Evolutionary conservation across 805 yeast species (phyloP), one percentile per base, ranked within the genome.

Genomic region (Maudiozyma turicensis): DNA sequence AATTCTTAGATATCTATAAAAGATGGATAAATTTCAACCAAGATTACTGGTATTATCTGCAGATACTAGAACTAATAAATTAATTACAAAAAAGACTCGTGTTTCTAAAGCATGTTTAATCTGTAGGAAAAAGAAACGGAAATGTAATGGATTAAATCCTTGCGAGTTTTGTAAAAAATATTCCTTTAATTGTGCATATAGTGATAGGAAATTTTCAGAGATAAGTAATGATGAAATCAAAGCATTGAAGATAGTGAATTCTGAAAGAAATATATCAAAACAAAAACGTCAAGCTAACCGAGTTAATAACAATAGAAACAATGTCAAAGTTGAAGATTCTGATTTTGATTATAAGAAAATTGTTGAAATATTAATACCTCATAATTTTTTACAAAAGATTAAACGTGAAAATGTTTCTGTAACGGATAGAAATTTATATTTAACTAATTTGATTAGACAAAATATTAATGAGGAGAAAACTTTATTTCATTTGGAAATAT

Each of bases 61-160:
- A 11, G 63, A 61, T 44, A 46, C 50, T 6, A 49, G 50, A 15
- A 62, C 65, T 2, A 54, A 60, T 14, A 50, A 48, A 48, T 55
- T 55, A 29, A 54, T 44, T 10, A 48, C 51, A 0, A 82, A 81
- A 58, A 70, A 86, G 33, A 71, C 79, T 55, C 67, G 90, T 49
- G 90, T 83, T 38, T 77, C 85, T 1, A 68, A 86, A 48, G 93
- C 93, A 3, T 85, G 93, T 59, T 85, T 81, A 56, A 80, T 77
- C 54, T 84, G 93, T 63, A 73, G 91, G 20, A 77, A 75, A 65
- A 84, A 82, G 66, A 85, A 85, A 60, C 86, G 84, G 53, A 81
- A 82, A 60, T 85, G 95, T 65, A 89, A 84, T 61, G 93, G 91
- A 5, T 75, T 76, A 56, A 82, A 77, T 56, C 93, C 91, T 0